These are phyloP conservation scores for Kwoniella dejecticola DNA, from an alignment of 768 basidiomycete species.

Conservation along the genomic window DNA sequence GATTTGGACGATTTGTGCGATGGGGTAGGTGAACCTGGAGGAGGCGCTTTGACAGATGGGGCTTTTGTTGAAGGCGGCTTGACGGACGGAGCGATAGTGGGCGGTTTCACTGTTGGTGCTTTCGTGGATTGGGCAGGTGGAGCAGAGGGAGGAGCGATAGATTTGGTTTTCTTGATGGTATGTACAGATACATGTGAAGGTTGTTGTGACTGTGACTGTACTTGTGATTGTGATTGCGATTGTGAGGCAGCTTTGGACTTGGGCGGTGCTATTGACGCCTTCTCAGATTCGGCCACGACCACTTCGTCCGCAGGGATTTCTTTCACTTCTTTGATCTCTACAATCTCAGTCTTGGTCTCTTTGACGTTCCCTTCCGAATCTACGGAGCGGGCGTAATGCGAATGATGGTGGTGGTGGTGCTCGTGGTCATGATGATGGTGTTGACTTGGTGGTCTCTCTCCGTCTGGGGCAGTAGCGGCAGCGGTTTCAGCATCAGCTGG, in stretches of 20 bases:
- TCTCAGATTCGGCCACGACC: neutral
- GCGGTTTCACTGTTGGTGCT: conserved; percentile 5
- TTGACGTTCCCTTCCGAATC: conserved; percentile 17
- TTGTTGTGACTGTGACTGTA: neutral
- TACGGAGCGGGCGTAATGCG: conserved; percentile 39
- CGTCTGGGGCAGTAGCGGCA: neutral
- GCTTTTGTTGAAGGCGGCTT: conserved; percentile 13
- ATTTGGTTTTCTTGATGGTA: neutral
- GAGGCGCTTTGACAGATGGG: conserved; percentile 17
- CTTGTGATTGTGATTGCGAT: neutral
- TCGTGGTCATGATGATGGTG: conserved; percentile 41
- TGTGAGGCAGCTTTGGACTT: neutral
- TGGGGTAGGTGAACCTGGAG: conserved; percentile 14
- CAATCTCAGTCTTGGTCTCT: conserved; percentile 24
- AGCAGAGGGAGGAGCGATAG: neutral
- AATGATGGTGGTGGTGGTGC: conserved; percentile 44
- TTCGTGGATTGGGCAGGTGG: neutral
- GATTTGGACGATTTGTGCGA: conserved; percentile 12
- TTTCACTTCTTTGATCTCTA: conserved; percentile 17
- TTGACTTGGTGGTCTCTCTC: neutral
- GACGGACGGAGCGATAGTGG: neutral
- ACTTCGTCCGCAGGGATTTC: conserved; percentile 5
- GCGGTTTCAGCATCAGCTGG: neutral
- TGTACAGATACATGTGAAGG: neutral
- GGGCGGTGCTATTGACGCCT: neutral